These are phyloP conservation scores for Solanum aculeatissimum DNA, from an alignment of 305 asterid species.

Conservation along the genomic window DNA sequence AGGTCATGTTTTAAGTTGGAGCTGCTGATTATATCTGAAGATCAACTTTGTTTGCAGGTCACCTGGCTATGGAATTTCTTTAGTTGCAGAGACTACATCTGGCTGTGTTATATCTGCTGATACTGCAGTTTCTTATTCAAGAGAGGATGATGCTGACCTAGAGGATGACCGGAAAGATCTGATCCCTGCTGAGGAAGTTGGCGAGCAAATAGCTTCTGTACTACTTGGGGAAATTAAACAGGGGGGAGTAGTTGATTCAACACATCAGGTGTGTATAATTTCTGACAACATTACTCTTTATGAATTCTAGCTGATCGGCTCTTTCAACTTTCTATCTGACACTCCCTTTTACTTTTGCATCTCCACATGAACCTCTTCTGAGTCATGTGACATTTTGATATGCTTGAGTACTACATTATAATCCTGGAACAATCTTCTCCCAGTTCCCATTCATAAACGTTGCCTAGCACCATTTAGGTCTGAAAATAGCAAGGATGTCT, in stretches of 20 bases:
- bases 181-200: slow-evolving; percentile 62
- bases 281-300: not conserved
- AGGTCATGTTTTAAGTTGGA: not conserved
- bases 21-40: not conserved
- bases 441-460: not conserved
- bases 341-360: not conserved
- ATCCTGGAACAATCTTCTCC: not conserved
- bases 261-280: slow-evolving; percentile 63
- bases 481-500: not conserved
- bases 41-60: slow-evolving; percentile 42
- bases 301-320: not conserved
- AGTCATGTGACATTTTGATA: not conserved
- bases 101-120: slow-evolving; percentile 77
- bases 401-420: not conserved
- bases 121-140: slow-evolving; percentile 45
- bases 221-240: slow-evolving; percentile 71
- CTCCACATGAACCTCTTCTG: not conserved
- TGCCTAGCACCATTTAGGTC: not conserved
- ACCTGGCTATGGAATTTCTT: slow-evolving; percentile 85
- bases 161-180: slow-evolving; percentile 46
- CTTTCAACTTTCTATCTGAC: not conserved
- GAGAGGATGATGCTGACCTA: slow-evolving; percentile 34
- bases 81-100: slow-evolving; percentile 76
- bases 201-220: slow-evolving; percentile 54
- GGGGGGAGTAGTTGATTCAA: slow-evolving; percentile 97